Conservation (phyloP, 2,329 filamentous ascomycete genomes). For the Fusarium sp. region DNA sequence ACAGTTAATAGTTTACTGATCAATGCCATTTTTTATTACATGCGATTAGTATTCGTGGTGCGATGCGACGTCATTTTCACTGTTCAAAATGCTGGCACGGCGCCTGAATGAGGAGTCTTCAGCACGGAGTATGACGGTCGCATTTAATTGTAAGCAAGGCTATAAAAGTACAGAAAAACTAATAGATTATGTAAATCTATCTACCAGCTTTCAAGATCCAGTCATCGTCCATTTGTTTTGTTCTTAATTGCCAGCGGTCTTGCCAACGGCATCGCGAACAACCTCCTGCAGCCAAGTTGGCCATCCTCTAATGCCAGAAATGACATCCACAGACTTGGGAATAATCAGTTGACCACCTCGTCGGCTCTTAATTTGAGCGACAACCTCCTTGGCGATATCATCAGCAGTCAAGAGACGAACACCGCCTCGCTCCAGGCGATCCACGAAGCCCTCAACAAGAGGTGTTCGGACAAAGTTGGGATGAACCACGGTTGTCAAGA, state of each 20-base stretch:
- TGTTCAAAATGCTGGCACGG: neutral
- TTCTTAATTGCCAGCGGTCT: neutral
- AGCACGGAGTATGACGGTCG: too few species aligned
- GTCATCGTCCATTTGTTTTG: neutral
- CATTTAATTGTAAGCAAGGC: neutral
- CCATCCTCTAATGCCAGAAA: slow-evolving; percentile 52
- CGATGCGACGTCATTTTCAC: neutral
- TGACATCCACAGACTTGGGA: slow-evolving; percentile 40
- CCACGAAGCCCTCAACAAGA: slow-evolving; percentile 49
- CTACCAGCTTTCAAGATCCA: neutral
- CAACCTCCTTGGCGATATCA: slow-evolving; percentile 54
- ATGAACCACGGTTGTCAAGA: slow-evolving; percentile 71
- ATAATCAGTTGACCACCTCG: slow-evolving; percentile 59
- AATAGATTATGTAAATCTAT: neutral
- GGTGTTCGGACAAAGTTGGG: slow-evolving; percentile 63
- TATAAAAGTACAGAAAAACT: neutral
- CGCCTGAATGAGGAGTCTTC: neutral
- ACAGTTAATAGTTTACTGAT: rapidly evolving
- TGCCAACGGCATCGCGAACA: slow-evolving; percentile 44
- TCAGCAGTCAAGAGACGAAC: slow-evolving; percentile 46
- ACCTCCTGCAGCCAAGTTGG: slow-evolving; percentile 50
- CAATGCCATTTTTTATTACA: rapidly evolving
- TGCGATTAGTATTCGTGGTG: neutral
- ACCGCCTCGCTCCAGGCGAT: slow-evolving; percentile 41
- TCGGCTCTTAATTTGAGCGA: slow-evolving; percentile 55